Evolutionary conservation across 2,329 filamentous ascomycete species (phyloP).

Genomic region (Aspergillus fischeri): DNA sequence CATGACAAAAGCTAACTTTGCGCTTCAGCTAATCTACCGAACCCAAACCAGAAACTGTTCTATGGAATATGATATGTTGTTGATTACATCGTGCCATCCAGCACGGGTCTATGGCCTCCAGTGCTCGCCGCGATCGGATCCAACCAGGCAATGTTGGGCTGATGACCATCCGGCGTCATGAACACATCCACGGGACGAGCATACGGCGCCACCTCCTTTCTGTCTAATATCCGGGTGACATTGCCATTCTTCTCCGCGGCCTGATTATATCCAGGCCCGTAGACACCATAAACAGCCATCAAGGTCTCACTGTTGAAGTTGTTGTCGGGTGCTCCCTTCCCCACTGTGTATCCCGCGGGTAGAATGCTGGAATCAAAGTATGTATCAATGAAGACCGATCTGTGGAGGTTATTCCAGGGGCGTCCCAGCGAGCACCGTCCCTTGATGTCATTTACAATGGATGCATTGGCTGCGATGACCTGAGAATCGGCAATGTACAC

Average conservation of each 20-base stretch:
- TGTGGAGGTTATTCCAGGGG: constrained; percentile 58
- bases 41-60: no score
- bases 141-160: not conserved
- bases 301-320: not conserved
- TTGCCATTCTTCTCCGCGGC: not conserved
- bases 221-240: not conserved
- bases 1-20: no score
- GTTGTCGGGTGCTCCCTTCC: constrained; percentile 28
- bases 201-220: not conserved
- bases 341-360: constrained; percentile 53
- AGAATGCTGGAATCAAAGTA: constrained; percentile 54
- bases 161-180: not conserved
- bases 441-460: constrained; percentile 33
- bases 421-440: constrained; percentile 56
- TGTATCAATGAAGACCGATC: constrained; percentile 53
- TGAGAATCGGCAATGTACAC: constrained; percentile 58
- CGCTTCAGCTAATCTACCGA: no score
- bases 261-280: not conserved
- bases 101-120: not conserved
- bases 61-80: no score
- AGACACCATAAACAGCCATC: not conserved
- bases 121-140: not conserved
- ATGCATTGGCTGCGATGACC: constrained; percentile 53
- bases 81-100: no score
- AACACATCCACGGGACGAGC: not conserved